A percentile compares a stretch with the other conserved stretches of the same genome.
Conservation (phyloP, 345 rosid genomes). For the Schrenkiella parvula region DNA sequence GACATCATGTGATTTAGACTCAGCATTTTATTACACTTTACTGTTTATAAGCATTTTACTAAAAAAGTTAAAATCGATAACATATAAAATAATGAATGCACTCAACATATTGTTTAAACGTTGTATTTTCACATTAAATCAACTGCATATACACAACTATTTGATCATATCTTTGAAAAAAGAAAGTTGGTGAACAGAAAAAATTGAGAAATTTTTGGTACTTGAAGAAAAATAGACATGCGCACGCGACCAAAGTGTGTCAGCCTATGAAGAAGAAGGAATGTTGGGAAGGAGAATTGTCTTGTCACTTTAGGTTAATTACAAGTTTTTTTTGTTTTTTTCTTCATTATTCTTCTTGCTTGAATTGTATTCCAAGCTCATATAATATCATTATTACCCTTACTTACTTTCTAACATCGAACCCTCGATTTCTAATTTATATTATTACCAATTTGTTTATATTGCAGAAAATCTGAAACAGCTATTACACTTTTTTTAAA, state of each 20-base stretch:
- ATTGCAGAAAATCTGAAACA: background rate
- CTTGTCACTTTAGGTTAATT: slow-evolving; percentile 24
- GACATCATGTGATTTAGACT: slow-evolving; percentile 24
- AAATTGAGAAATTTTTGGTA: background rate
- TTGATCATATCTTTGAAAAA: background rate
- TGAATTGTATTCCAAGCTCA: slow-evolving; percentile 33
- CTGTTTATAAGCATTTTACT: background rate
- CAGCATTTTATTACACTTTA: background rate
- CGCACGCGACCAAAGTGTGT: slow-evolving; percentile 1
- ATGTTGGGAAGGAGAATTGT: slow-evolving; percentile 27
- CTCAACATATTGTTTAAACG: background rate
- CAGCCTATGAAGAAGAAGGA: slow-evolving; percentile 18
- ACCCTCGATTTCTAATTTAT: background rate
- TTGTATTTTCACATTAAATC: background rate
- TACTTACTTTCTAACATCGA: slow-evolving; percentile 7
- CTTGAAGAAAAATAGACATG: background rate
- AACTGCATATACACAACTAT: background rate
- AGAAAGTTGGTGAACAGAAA: background rate
- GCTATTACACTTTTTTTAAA: background rate
- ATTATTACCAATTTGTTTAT: background rate
- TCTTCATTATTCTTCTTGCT: slow-evolving; percentile 21
- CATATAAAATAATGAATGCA: no score
- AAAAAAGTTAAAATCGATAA: no score
- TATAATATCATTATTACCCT: background rate
- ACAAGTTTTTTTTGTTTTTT: slow-evolving; percentile 1